phyloP scores from a whole-genome alignment of 345 rosid genomes.

The Melaleuca alternifolia region DNA sequence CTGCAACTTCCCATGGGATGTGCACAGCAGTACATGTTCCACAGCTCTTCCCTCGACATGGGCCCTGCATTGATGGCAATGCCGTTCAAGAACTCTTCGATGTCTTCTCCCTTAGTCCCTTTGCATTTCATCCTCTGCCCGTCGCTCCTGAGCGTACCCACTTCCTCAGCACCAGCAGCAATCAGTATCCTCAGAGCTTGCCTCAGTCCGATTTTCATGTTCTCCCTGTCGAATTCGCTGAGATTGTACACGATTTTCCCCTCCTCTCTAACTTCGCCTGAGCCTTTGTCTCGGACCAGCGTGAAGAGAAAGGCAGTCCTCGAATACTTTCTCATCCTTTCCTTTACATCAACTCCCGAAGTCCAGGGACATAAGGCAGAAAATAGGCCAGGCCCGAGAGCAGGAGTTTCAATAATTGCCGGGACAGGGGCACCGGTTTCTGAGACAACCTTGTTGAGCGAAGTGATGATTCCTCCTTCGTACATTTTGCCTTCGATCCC shows the following conservation, averaged over 20 bases:
- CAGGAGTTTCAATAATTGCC: slow-evolving; percentile 2
- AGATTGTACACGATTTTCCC: slow-evolving; percentile 3
- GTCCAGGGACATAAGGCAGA: slow-evolving; percentile 5
- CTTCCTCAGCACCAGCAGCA: slow-evolving; percentile 3
- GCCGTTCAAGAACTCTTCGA: slow-evolving; percentile 1
- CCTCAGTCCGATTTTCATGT: not conserved
- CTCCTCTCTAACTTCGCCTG: slow-evolving; percentile 5
- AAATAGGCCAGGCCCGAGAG: not conserved
- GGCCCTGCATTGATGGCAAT: not conserved
- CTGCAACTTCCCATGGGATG: slow-evolving; percentile 13
- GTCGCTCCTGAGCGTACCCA: slow-evolving; percentile 7
- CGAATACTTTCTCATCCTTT: slow-evolving; percentile 5
- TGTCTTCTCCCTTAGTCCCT: not conserved
- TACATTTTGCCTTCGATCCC: not conserved
- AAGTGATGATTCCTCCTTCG: slow-evolving; percentile 8
- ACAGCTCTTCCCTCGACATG: not conserved
- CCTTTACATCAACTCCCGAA: slow-evolving; percentile 3
- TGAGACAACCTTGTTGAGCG: not conserved
- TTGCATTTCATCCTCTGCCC: slow-evolving; percentile 8
- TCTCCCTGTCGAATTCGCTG: not conserved
- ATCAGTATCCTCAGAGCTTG: slow-evolving; percentile 4
- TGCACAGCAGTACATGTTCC: slow-evolving; percentile 1
- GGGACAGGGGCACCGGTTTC: not conserved
- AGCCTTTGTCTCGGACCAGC: slow-evolving; percentile 1
- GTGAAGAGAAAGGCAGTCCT: not conserved